A percentile compares a stretch with the other conserved stretches of the same genome.
Evolutionary conservation across 257 asterid genomes (phyloP).

Genomic region (Sherardia arvensis): DNA sequence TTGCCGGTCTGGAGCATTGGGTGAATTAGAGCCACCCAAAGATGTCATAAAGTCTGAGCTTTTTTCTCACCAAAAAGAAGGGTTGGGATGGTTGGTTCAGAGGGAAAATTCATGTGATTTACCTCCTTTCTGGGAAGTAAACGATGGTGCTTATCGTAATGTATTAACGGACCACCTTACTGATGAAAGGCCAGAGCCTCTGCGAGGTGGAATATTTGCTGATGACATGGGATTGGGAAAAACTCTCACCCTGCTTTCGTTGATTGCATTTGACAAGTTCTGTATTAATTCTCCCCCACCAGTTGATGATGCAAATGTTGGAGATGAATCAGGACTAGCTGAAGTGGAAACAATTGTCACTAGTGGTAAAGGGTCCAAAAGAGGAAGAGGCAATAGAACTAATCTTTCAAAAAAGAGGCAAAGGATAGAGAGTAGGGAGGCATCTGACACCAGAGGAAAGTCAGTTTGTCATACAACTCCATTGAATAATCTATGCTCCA

Average conservation of each 20-base stretch:
- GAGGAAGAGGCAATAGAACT: constrained; percentile 26
- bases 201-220: constrained; percentile 78
- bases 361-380: constrained; percentile 18
- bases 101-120: constrained; percentile 58
- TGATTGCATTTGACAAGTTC: constrained; percentile 62
- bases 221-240: constrained; percentile 95
- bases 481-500: constrained; percentile 7
- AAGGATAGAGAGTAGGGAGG: constrained; percentile 14
- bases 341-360: constrained; percentile 16
- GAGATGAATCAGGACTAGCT: constrained; percentile 18
- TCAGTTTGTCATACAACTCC: constrained; percentile 8
- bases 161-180: constrained; percentile 56
- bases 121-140: constrained; percentile 81
- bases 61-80: constrained; percentile 71
- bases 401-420: constrained; percentile 19
- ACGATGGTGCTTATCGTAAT: constrained; percentile 43
- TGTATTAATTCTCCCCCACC: constrained; percentile 12
- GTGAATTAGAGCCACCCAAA: constrained; percentile 66
- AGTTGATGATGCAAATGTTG: constrained; percentile 16
- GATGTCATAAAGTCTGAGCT: constrained; percentile 46
- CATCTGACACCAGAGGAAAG: constrained; percentile 13
- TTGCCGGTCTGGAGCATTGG: constrained; percentile 31
- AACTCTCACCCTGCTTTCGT: constrained; percentile 69
- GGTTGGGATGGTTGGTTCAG: constrained; percentile 63
- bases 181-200: constrained; percentile 52